A percentile compares a stretch with the other conserved stretches of the same genome.
Evolutionary conservation across 2,329 filamentous ascomycete genomes (phyloP).

Genomic region (Uncinocarpus reesii): DNA sequence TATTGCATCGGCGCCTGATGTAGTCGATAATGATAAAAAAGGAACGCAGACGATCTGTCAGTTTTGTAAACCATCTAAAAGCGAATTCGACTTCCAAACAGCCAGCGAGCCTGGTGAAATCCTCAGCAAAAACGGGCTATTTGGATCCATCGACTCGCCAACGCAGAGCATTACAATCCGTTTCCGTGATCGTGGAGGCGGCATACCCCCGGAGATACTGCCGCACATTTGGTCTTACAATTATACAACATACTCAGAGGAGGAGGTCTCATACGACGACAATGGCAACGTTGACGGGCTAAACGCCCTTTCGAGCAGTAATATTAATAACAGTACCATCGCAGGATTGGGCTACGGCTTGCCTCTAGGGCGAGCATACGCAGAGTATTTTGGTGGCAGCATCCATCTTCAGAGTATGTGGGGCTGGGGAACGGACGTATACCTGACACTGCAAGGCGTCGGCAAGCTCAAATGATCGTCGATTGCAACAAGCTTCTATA

Average conservation of each 20-base stretch:
- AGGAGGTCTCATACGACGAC: slow-evolving; percentile 41
- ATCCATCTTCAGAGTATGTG: slow-evolving; percentile 91
- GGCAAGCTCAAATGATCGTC: slow-evolving; percentile 38
- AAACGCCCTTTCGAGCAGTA: slow-evolving; percentile 62
- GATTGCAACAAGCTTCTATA: not conserved
- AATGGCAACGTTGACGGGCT: slow-evolving; percentile 56
- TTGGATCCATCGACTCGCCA: slow-evolving; percentile 32
- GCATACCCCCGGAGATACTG: slow-evolving; percentile 73
- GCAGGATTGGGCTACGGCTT: slow-evolving; percentile 89
- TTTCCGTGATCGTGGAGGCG: slow-evolving; percentile 89
- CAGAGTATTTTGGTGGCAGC: slow-evolving; percentile 94
- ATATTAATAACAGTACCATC: slow-evolving; percentile 68
- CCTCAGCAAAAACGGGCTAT: slow-evolving; percentile 21
- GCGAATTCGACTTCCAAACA: slow-evolving; percentile 26
- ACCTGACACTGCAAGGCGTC: slow-evolving; percentile 52
- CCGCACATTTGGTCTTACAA: slow-evolving; percentile 93
- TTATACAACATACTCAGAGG: slow-evolving; percentile 85
- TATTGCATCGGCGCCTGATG: slow-evolving; percentile 61
- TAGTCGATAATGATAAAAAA: slow-evolving; percentile 25
- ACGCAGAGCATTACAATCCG: slow-evolving; percentile 84
- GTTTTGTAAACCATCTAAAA: slow-evolving; percentile 18
- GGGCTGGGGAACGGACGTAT: slow-evolving; percentile 74
- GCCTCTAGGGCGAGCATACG: slow-evolving; percentile 82
- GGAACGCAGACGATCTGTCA: slow-evolving; percentile 9
- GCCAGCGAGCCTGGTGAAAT: slow-evolving; percentile 20